These are phyloP conservation scores for Solanum pennellii DNA, from an alignment of 257 asterid species.

Conservation along the genomic window DNA sequence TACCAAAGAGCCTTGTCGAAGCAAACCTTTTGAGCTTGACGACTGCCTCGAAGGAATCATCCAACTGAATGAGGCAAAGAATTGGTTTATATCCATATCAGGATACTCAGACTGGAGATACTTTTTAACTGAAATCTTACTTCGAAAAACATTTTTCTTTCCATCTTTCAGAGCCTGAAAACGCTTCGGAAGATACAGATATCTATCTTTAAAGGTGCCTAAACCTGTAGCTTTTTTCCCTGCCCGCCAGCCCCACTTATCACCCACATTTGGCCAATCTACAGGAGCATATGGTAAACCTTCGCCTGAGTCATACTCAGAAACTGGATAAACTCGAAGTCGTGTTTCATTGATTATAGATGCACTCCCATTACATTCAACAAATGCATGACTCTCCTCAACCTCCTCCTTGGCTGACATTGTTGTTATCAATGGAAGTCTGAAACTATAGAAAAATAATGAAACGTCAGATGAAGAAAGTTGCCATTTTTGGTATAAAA, in stretches of 20 bases:
- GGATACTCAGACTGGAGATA: slow-evolving; percentile 40
- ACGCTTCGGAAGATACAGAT: slow-evolving; percentile 40
- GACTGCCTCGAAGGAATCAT: slow-evolving; percentile 36
- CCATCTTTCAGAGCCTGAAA: slow-evolving; percentile 7
- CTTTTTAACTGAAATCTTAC: slow-evolving; percentile 47
- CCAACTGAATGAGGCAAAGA: slow-evolving; percentile 79
- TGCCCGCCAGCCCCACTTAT: slow-evolving; percentile 68
- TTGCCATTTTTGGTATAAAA: background rate
- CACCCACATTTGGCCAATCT: slow-evolving; percentile 82
- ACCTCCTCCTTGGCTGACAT: slow-evolving; percentile 3
- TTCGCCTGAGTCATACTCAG: slow-evolving; percentile 34
- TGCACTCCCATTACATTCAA: background rate
- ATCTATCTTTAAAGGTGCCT: slow-evolving; percentile 54
- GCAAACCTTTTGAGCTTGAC: slow-evolving; percentile 25
- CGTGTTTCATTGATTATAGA: background rate
- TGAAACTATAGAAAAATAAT: background rate
- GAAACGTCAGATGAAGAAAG: background rate
- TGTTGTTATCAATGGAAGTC: background rate
- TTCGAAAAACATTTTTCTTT: slow-evolving; percentile 22
- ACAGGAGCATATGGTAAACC: slow-evolving; percentile 84
- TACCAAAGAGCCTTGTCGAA: background rate
- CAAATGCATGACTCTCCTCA: slow-evolving; percentile 30
- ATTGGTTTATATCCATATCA: slow-evolving; percentile 29
- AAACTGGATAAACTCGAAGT: slow-evolving; percentile 6
- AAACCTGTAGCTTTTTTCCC: slow-evolving; percentile 39